These are phyloP conservation scores for Sclerotiophoma versabilis DNA, from an alignment of 2,329 filamentous ascomycete species.

Conservation along the genomic window DNA sequence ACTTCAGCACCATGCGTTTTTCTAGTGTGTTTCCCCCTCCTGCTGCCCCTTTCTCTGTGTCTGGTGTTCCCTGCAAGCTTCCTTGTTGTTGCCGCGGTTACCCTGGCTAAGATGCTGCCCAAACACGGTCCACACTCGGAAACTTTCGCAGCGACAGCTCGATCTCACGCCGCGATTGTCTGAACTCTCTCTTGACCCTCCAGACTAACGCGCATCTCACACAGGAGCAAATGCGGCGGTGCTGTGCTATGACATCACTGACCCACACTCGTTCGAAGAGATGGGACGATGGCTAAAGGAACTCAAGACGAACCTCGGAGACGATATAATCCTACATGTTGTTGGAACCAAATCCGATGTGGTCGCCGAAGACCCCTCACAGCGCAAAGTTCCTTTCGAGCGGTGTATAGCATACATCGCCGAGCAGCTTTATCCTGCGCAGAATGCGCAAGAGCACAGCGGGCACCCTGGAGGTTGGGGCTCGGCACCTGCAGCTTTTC, in stretches of 20 bases:
- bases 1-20: background rate
- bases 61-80: conserved; percentile 7
- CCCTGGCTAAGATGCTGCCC: conserved; percentile 13
- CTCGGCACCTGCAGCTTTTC: conserved; percentile 47
- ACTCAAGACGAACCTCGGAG: conserved; percentile 76
- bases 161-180: conserved; percentile 1
- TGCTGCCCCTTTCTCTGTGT: conserved; percentile 12
- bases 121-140: conserved; percentile 7
- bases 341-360: conserved; percentile 84
- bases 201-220: background rate
- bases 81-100: conserved; percentile 5
- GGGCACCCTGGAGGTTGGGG: conserved; percentile 35
- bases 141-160: conserved; percentile 2
- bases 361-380: conserved; percentile 80
- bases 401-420: conserved; percentile 95
- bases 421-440: conserved; percentile 82
- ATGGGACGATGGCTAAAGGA: conserved; percentile 93
- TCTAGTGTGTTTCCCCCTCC: background rate
- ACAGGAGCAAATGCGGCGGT: conserved; percentile 88
- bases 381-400: conserved; percentile 89
- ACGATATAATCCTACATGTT: conserved; percentile 87
- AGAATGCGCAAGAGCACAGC: conserved; percentile 24
- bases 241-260: conserved; percentile 93
- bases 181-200: background rate
- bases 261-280: conserved; percentile 82